Conservation (phyloP, 2,329 filamentous ascomycete genomes). For the Aspergillus persii region DNA sequence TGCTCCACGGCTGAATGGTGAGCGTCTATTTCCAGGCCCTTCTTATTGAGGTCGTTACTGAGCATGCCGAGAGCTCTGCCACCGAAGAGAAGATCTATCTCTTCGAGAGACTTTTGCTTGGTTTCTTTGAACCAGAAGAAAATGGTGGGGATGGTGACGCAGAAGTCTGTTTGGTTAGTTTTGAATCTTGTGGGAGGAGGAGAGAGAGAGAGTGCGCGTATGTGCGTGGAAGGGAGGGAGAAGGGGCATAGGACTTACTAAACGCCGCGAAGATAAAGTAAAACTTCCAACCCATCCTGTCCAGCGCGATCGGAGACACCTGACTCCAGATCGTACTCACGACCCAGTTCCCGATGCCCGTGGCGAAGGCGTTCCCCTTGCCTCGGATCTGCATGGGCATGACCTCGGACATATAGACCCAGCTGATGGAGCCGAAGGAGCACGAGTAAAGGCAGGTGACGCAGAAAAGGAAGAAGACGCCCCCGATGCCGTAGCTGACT, state of each 20-base stretch:
- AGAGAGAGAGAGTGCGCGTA: neutral
- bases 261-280: conserved; percentile 59
- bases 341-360: conserved; percentile 59
- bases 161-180: conserved; percentile 24
- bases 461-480: conserved; percentile 64
- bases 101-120: conserved; percentile 54
- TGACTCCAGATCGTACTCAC: conserved; percentile 60
- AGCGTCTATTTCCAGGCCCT: neutral
- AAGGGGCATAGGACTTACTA: conserved; percentile 31
- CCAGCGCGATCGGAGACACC: conserved; percentile 54
- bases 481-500: conserved; percentile 55
- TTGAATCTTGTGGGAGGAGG: neutral
- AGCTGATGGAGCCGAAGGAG: conserved; percentile 54
- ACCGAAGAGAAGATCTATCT: conserved; percentile 59
- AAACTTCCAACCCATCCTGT: conserved; percentile 52
- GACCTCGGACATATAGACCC: conserved; percentile 65
- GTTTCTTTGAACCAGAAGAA: conserved; percentile 56
- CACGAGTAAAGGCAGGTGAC: conserved; percentile 60
- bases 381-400: conserved; percentile 66
- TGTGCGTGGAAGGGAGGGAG: neutral
- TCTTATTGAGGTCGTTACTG: conserved; percentile 35
- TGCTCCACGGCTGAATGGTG: neutral
- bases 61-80: conserved; percentile 49
- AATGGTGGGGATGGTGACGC: conserved; percentile 45
- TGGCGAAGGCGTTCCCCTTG: conserved; percentile 57